Evolutionary conservation across 257 asterid genomes (phyloP), one percentile per base, ranked within the genome.

Genomic region (Avicennia marina): DNA sequence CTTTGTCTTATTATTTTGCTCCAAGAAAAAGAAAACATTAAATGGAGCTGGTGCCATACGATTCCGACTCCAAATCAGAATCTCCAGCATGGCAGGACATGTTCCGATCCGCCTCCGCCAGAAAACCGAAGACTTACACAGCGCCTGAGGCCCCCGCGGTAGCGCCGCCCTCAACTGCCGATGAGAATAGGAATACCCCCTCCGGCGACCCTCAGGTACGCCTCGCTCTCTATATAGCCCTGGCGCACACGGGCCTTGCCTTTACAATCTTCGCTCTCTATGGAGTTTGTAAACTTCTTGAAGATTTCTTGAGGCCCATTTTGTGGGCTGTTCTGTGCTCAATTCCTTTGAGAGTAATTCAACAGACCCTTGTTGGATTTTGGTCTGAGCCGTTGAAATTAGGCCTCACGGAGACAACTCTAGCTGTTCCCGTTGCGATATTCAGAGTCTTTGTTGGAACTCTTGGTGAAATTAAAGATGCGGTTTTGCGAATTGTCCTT

Each of bases 321-420:
- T 71, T 83, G 46, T 93, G 99, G 99, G 99, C 96, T 26, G 87
- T 88, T 22, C 84, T 93, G 54, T 89, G 90, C 60, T 93, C 99
- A 33, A 89, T 93, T 56, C 97, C 99, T 53, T 67, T 93, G 53
- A 72, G 97, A 58, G 89, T 91, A n/a, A 82, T 93, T 56, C 97
- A 93, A 36, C 81, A 89, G 33, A 75, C 97, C 68, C 84, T 93
- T 29, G 87, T 86, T 26, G 89, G 63, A 19, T 93, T 93, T 67
- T 93, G 99, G 99, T 73, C 94, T 2, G 86, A 86, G 57, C 99
- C 99, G 0, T 47, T 93, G 25, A 73, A 81, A 56, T 71, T 86
- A 53, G 99, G 99, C 36, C 90, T 93, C 52, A 89, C 97, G 0
- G 97, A 93, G 77, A 86, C 99, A 2, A 67, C 78, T 49, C 64